These are phyloP conservation scores for Tephrocybe rancida DNA, from an alignment of 768 basidiomycete species.

Conservation along the genomic window DNA sequence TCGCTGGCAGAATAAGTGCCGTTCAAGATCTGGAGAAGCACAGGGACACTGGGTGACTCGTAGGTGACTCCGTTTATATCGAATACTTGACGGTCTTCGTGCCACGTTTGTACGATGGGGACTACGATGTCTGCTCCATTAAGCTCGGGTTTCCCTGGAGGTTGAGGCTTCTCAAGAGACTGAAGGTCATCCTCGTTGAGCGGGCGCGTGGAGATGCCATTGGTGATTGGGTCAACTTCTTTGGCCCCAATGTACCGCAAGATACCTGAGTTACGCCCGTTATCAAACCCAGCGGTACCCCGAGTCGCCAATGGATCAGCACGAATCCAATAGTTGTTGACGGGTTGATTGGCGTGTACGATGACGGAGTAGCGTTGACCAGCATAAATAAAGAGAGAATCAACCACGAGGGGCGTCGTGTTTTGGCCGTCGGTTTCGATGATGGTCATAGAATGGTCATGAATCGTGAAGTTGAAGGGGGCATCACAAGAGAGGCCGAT, in stretches of 20 bases:
- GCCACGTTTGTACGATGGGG: not conserved
- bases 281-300: slow-evolving; percentile 1
- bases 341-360: slow-evolving; percentile 39
- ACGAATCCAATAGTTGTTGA: slow-evolving; percentile 55
- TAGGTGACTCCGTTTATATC: not conserved
- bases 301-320: slow-evolving; percentile 14
- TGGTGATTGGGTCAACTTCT: not conserved
- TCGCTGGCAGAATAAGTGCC: not conserved
- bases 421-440: slow-evolving; percentile 54
- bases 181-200: slow-evolving; percentile 4
- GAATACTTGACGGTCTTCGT: not conserved
- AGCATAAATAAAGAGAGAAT: slow-evolving; percentile 26
- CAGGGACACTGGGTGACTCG: slow-evolving; percentile 3
- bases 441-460: slow-evolving; percentile 44
- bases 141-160: slow-evolving; percentile 2
- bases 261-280: slow-evolving; percentile 5
- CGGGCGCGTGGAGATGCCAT: not conserved
- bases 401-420: slow-evolving; percentile 41
- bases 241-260: not conserved
- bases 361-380: slow-evolving; percentile 35
- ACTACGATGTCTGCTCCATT: slow-evolving; percentile 4
- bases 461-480: slow-evolving; percentile 44
- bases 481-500: slow-evolving; percentile 33
- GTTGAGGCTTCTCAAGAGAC: not conserved
- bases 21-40: slow-evolving; percentile 2